Base-by-base conservation (phyloP, 2,329 filamentous ascomycete species). In the Exophiala bonariae region DNA sequence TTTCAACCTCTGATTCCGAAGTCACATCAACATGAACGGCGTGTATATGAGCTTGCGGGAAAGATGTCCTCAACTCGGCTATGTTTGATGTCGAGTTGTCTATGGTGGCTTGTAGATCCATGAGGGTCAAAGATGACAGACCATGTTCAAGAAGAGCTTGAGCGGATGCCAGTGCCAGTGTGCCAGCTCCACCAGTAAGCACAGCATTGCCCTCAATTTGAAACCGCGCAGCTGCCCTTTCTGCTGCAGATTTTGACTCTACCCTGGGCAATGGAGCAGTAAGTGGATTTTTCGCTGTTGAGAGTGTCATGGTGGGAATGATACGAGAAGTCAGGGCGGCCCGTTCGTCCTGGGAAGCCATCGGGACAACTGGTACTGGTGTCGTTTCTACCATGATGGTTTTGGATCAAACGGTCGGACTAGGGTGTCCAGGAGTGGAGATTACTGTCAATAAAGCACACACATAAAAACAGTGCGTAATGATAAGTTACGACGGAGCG, bases 91-190 rank as follows among this genome's bases (percentile, higher is more conserved):
- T 33, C n/a, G 58, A 50, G 10, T 59, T 40, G 26, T 61, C 55
- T 33, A 60, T 65, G 2, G 74, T 69, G 3, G 67, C 60, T 57
- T 77, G 68, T 10, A 83, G 60, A 61, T 87, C 84, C 60, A 85
- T 78, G 22, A 88, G 73, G 33, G 74, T 74, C 9, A 87, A 67
- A 2, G 78, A 80, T 0, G 68, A 62, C 2, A 81, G 69, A 6
- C 85, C 85, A 59, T 88, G 85, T 64, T 88, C 83, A 30, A 88
- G 80, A 16, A 89, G 74, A 2, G 84, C 84, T 36, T 75, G 69
- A 1, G 78, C 78, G 20, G 77, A 75, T 45, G 74, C 71, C 7
- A 83, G 71, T 5, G 80, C 83, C 0, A 87, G 70, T 9, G 77
- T 81, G 3, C 85, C 85, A 11, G 81, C 78, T 23, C 84, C 85